Percentiles rank a stretch among this genome's conserved stretches.
These are phyloP conservation scores for Penicillium nucicola DNA, from an alignment of 495 filamentous ascomycete species.

Conservation along the genomic window DNA sequence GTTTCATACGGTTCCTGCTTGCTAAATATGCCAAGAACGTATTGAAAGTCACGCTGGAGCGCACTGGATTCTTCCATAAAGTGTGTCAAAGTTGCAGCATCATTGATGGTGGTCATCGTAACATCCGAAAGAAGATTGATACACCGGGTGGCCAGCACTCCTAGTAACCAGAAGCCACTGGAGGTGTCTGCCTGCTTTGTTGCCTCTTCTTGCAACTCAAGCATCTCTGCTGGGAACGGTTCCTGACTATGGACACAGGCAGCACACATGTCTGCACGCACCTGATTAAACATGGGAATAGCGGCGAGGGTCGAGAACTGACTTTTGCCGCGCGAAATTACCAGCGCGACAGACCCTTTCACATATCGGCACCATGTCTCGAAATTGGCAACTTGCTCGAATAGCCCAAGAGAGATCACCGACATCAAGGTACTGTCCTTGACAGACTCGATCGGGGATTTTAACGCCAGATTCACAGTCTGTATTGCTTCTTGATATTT, in stretches of 20 bases:
- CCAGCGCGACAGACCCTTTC: conserved; percentile 49
- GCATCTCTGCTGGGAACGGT: conserved; percentile 24
- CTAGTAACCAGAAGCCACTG: conserved; percentile 19
- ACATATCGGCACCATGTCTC: conserved; percentile 51
- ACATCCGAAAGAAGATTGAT: conserved; percentile 15
- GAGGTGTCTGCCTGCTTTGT: conserved; percentile 12
- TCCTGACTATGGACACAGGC: conserved; percentile 16
- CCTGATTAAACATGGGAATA: conserved; percentile 53
- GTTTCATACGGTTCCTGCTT: conserved; percentile 25
- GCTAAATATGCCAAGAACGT: conserved; percentile 8
- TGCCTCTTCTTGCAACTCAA: conserved; percentile 27
- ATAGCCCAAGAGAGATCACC: conserved; percentile 53
- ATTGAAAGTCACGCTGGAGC: conserved; percentile 16
- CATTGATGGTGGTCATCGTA: background rate
- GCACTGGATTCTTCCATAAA: conserved; percentile 17
- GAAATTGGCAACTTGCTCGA: conserved; percentile 49
- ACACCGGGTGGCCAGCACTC: conserved; percentile 17
- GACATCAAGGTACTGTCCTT: conserved; percentile 58
- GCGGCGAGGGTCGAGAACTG: conserved; percentile 49
- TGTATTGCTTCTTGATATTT: conserved; percentile 42
- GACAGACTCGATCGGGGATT: conserved; percentile 46
- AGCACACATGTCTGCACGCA: conserved; percentile 34
- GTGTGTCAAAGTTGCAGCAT: conserved; percentile 7
- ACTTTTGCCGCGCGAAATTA: conserved; percentile 43
- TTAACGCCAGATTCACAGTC: conserved; percentile 46